These are phyloP conservation scores for Kazachstania viticola DNA, from an alignment of 805 yeast genomes.

Conservation along the genomic window DNA sequence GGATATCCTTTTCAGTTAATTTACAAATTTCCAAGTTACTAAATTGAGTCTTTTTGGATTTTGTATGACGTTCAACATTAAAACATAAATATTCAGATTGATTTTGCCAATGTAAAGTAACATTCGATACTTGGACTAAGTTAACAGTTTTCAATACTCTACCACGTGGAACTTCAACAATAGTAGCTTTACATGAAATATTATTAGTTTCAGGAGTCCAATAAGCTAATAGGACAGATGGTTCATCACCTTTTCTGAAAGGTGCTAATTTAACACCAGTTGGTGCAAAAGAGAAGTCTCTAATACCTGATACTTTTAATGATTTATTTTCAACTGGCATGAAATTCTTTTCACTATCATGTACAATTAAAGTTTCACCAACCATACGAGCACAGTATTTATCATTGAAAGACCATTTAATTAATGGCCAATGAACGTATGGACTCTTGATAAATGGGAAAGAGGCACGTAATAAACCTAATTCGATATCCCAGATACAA, in stretches of 20 bases:
- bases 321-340: conserved; percentile 77
- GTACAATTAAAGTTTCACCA: conserved; percentile 84
- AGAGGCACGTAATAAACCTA: conserved; percentile 77
- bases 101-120: conserved; percentile 89
- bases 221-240: conserved; percentile 65
- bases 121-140: conserved; percentile 87
- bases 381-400: conserved; percentile 90
- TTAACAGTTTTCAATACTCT: conserved; percentile 81
- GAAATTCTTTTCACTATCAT: conserved; percentile 66
- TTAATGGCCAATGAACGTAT: conserved; percentile 86
- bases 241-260: conserved; percentile 39
- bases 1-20: conserved; percentile 76
- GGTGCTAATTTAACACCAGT: conserved; percentile 61
- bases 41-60: conserved; percentile 83
- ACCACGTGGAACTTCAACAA: conserved; percentile 79
- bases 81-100: conserved; percentile 77
- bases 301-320: conserved; percentile 70
- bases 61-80: conserved; percentile 93
- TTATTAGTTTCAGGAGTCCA: conserved; percentile 95
- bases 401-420: conserved; percentile 92
- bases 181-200: conserved; percentile 88
- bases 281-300: conserved; percentile 93
- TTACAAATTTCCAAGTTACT: conserved; percentile 89
- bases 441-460: conserved; percentile 71
- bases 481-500: conserved; percentile 81